A percentile compares a stretch with the other conserved stretches of the same genome.
Evolutionary conservation across 2,329 filamentous ascomycete genomes (phyloP).

Genomic region (Akanthomyces lecanii): DNA sequence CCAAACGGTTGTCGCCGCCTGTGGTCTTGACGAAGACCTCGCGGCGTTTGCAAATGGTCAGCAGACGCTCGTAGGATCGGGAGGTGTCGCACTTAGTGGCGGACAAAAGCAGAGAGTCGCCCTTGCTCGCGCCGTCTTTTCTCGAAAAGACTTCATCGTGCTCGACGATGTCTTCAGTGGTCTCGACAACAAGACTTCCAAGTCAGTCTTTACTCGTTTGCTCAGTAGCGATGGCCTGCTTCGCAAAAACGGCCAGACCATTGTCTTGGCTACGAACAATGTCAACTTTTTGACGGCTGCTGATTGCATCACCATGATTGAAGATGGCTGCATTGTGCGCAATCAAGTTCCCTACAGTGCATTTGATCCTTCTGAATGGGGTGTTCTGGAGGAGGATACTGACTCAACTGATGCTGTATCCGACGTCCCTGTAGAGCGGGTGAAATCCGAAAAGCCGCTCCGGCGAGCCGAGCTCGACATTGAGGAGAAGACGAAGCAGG

Average conservation of each 20-base stretch:
- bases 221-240: slow-evolving; percentile 40
- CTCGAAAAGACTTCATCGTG: slow-evolving; percentile 34
- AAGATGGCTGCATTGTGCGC: slow-evolving; percentile 20
- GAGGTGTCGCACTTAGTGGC: slow-evolving; percentile 40
- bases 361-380: slow-evolving; percentile 20
- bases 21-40: slow-evolving; percentile 34
- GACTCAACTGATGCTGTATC: background rate
- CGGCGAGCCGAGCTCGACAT: slow-evolving; percentile 2
- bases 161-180: slow-evolving; percentile 46
- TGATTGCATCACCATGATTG: slow-evolving; percentile 25
- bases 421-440: background rate
- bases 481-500: slow-evolving; percentile 7
- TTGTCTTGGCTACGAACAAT: slow-evolving; percentile 41
- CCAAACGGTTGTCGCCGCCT: slow-evolving; percentile 28
- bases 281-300: slow-evolving; percentile 25
- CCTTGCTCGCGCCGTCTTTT: slow-evolving; percentile 45
- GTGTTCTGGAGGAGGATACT: slow-evolving; percentile 16
- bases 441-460: background rate
- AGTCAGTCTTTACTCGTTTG: slow-evolving; percentile 38
- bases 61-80: slow-evolving; percentile 36
- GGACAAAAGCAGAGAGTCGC: slow-evolving; percentile 41
- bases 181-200: slow-evolving; percentile 41
- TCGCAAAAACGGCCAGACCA: slow-evolving; percentile 33
- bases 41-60: slow-evolving; percentile 29
- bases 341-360: slow-evolving; percentile 25